phyloP scores from a whole-genome alignment of 164 flowering plant species.

The Chimonanthus praecox region DNA sequence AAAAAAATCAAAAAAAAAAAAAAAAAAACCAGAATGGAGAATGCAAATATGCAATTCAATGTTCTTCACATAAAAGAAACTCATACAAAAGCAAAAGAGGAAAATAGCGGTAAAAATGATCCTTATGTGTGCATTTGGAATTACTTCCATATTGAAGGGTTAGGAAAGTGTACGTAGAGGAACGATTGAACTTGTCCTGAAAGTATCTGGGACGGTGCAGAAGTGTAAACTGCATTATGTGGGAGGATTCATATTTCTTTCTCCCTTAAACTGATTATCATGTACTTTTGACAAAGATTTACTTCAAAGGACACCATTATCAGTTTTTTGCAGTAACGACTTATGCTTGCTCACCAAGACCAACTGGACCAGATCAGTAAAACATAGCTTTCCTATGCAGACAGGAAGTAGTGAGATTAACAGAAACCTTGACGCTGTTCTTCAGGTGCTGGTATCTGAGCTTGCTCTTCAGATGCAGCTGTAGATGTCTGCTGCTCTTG shows the following conservation, averaged over 20 bases:
- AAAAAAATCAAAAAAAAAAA: too few species aligned
- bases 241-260: background rate
- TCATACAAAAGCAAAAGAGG: background rate
- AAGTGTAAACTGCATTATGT: background rate
- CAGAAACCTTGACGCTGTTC: conserved; percentile 12
- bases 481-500: conserved; percentile 52
- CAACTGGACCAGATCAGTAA: background rate
- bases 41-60: too few species aligned
- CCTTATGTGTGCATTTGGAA: background rate
- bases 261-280: background rate
- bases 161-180: background rate
- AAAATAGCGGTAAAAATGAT: background rate
- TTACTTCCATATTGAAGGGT: background rate
- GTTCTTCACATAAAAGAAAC: background rate
- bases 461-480: conserved; percentile 31
- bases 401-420: background rate
- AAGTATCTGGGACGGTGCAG: background rate
- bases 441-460: conserved; percentile 15
- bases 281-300: background rate
- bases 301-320: background rate
- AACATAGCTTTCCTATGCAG: background rate
- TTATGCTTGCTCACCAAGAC: background rate
- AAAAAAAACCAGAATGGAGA: too few species aligned
- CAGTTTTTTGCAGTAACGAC: background rate
- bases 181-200: background rate